phyloP scores from a whole-genome alignment of 2,329 filamentous ascomycete species.

The Penicillium sp. region DNA sequence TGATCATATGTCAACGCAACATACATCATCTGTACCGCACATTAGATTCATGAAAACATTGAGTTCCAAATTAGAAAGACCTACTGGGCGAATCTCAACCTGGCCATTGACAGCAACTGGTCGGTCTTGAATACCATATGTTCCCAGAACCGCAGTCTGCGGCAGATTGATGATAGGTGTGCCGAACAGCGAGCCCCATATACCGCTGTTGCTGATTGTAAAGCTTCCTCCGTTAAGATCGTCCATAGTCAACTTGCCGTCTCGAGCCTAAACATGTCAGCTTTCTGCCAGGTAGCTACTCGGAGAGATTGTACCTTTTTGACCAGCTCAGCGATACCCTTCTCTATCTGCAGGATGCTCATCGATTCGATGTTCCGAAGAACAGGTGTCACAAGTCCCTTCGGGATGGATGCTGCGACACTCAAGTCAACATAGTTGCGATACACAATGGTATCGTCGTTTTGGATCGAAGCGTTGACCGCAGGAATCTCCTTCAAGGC shows the following conservation, averaged over 20 bases:
- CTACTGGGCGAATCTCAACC: constrained; percentile 76
- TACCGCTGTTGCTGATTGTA: constrained; percentile 90
- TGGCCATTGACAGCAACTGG: constrained; percentile 84
- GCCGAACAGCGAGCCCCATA: constrained; percentile 91
- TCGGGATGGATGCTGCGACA: constrained; percentile 93
- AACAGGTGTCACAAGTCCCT: constrained; percentile 89
- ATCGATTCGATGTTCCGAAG: constrained; percentile 84
- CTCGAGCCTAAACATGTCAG: constrained; percentile 64
- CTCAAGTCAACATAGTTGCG: constrained; percentile 94
- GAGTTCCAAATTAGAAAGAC: constrained; percentile 19
- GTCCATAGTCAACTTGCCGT: constrained; percentile 91
- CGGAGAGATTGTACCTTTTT: constrained; percentile 66
- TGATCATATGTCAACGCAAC: constrained; percentile 93
- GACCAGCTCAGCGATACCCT: constrained; percentile 82
- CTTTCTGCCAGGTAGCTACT: too few species aligned
- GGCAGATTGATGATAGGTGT: constrained; percentile 96
- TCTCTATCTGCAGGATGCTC: constrained; percentile 83
- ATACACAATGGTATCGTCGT: constrained; percentile 94
- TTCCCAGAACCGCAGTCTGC: constrained; percentile 81
- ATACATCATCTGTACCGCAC: constrained; percentile 74
- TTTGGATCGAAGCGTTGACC: constrained; percentile 92
- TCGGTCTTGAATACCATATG: constrained; percentile 91
- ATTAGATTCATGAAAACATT: not conserved
- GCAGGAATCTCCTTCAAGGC: constrained; percentile 87
- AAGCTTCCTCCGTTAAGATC: constrained; percentile 97